Conservation (phyloP, 1,139 yeast genomes). For the Kluyveromyces sp. region DNA sequence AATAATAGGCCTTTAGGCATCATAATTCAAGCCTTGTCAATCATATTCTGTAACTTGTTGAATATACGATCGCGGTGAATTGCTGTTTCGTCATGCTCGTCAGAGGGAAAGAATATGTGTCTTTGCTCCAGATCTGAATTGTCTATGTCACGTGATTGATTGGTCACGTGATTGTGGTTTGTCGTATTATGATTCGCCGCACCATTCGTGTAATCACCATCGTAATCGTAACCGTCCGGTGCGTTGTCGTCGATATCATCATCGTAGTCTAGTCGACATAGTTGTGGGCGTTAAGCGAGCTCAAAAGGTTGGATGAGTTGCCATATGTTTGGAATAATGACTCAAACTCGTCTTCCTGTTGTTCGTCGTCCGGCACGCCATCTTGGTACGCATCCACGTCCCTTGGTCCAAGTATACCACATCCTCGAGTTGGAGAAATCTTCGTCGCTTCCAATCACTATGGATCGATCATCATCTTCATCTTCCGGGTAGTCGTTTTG, state of each 20-base stretch:
- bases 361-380: conserved; percentile 16
- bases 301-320: conserved; percentile 24
- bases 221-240: background rate
- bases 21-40: conserved; percentile 15
- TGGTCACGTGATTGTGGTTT: background rate
- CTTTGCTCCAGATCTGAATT: conserved; percentile 23
- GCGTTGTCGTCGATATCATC: conserved; percentile 20
- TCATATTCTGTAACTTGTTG: conserved; percentile 47
- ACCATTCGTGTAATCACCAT: conserved; percentile 22
- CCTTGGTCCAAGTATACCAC: conserved; percentile 3
- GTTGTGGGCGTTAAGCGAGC: conserved; percentile 18
- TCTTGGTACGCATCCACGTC: conserved; percentile 14
- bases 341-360: conserved; percentile 26
- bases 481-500: conserved; percentile 93
- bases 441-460: conserved; percentile 33
- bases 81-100: conserved; percentile 53
- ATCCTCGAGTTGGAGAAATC: conserved; percentile 20
- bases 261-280: conserved; percentile 22
- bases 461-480: conserved; percentile 52
- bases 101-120: conserved; percentile 45
- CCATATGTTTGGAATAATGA: conserved; percentile 30
- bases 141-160: background rate
- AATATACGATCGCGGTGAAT: conserved; percentile 57
- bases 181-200: conserved; percentile 1
- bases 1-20: background rate